Base-by-base conservation (phyloP, 495 filamentous ascomycete genomes). In the Aspergillus nanangensis region DNA sequence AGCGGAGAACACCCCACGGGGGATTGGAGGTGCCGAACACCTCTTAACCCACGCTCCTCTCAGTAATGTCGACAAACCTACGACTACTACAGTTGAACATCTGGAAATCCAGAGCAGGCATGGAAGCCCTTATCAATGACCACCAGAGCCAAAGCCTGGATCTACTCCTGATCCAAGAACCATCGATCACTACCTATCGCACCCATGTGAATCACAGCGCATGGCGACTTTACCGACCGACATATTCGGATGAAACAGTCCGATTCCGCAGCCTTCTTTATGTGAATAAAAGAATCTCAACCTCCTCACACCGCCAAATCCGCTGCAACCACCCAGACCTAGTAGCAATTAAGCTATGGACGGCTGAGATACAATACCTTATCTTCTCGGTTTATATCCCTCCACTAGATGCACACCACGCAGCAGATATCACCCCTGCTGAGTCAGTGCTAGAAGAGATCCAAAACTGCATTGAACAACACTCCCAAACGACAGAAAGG, bases 101-200 rank as follows among this genome's bases (percentile, higher is more conserved):
- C 1, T 51, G 47, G 53, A 58, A 62, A 52, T 60, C 50, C 0
- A 47, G 48, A 36, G 25, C 51, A 40, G 40, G 53, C 19, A 62
- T 65, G 37, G 55, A 65, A 36, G 59, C 57, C 32, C 54, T 65
- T 8, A 60, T 65, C 33, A 65, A 65, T 31, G 47, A 65, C 23
- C 51, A 32, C 14, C 24, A 59, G 8, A 65, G 27, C 18, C 47
- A 62, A 35, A 47, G 51, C 25, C 47, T 65, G 3, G 55, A 62
- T 31, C 20, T 65, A 0, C 42, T 62, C 3, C 38, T 62, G 13
- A 65, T 65, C 44, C 50, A 65, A 29, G 55, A 61, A 44, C 57
- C 48, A 20, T 55, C 51, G 4, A 50, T 53, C 21, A 58, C 52
- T 3, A 44, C 41, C 0, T 63, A 56, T 29, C 43, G 34, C 11